phyloP scores from a whole-genome alignment of 768 basidiomycete genomes.

The Strobilomyces echinocephalus region DNA sequence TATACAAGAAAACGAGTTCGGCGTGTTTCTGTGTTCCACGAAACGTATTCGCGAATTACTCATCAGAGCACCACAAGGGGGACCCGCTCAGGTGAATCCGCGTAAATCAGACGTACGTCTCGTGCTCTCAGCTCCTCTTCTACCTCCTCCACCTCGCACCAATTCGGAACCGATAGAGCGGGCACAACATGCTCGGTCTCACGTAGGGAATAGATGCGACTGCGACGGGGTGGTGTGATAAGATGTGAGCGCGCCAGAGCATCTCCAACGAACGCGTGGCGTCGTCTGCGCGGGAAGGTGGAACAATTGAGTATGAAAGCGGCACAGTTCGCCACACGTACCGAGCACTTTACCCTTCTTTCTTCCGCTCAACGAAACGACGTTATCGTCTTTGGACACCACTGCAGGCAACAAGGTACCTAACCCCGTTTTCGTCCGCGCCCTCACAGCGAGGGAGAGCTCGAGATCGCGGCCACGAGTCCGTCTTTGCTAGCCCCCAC shows the following conservation, averaged over 20 bases:
- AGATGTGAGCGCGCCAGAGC: constrained; percentile 69
- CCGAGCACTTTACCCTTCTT: constrained; percentile 28
- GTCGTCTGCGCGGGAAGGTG: constrained; percentile 41
- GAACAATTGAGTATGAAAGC: neutral
- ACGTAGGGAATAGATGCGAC: constrained; percentile 59
- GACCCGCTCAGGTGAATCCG: neutral
- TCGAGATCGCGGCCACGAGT: constrained; percentile 16
- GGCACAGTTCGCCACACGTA: constrained; percentile 23
- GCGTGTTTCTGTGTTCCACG: constrained; percentile 66
- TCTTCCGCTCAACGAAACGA: constrained; percentile 45
- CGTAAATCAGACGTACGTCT: constrained; percentile 47
- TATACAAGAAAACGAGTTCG: constrained; percentile 87
- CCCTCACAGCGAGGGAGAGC: constrained; percentile 39
- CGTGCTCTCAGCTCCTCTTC: constrained; percentile 79
- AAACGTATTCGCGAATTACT: neutral
- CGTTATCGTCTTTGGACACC: constrained; percentile 57
- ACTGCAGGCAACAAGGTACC: constrained; percentile 34
- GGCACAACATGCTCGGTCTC: constrained; percentile 74
- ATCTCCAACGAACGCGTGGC: constrained; percentile 77
- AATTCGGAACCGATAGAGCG: constrained; percentile 90
- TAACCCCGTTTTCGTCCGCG: constrained; percentile 51
- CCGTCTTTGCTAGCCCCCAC: constrained; percentile 20
- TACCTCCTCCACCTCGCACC: constrained; percentile 95
- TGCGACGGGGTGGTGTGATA: constrained; percentile 66
- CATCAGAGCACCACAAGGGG: too few relatives aligned